Base-by-base conservation (phyloP, 2,329 filamentous ascomycete genomes). In the Cladosporium sp. region DNA sequence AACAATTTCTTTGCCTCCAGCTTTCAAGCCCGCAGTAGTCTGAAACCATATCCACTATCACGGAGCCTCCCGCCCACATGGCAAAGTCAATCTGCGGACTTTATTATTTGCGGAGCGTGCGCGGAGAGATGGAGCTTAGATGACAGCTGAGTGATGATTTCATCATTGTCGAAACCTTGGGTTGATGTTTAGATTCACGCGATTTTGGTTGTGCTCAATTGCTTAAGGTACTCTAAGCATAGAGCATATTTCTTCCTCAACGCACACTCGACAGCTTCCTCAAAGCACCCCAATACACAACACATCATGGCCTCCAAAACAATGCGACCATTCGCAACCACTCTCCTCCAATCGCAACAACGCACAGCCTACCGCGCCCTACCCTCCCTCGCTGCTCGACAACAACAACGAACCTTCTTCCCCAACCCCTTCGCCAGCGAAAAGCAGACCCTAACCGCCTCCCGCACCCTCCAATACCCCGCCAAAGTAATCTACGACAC, bases 381-480 rank as follows among this genome's bases (percentile, higher is more conserved):
- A 65, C 66, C 64, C 67, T 66, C 60, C 67, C 28, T 58, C 57
- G 2, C 64, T 30, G 23, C 6, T 25, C 57, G 48, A 62, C 67
- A 69, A 58, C 70, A 75, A 66, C 72, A 67, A n/a, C 79, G 81
- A n/a, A 73, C 74, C 65, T 82, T 82, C 75, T 72, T 81, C 65
- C 73, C 77, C 54, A 79, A 81, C 71, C 77, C 26, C 79, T 84
- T 69, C 82, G 82, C 72, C 68, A 73, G 66, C 83, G 84, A 77
- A 70, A 79, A 76, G 53, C 91, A 93, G 75, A 86, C 82, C 69
- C 84, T 98, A 65, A 87, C 85, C 60, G 93, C 92, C 13, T 84
- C 85, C 23, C 90, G 92, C 67, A 90, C 85, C 4, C 89, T 98
- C 16, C 90, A 91, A 16, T 96, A 96, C 82, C 80, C 88, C 0